Evolutionary conservation across 768 basidiomycete genomes (phyloP).

Genomic region (Tricholoma matsutake): DNA sequence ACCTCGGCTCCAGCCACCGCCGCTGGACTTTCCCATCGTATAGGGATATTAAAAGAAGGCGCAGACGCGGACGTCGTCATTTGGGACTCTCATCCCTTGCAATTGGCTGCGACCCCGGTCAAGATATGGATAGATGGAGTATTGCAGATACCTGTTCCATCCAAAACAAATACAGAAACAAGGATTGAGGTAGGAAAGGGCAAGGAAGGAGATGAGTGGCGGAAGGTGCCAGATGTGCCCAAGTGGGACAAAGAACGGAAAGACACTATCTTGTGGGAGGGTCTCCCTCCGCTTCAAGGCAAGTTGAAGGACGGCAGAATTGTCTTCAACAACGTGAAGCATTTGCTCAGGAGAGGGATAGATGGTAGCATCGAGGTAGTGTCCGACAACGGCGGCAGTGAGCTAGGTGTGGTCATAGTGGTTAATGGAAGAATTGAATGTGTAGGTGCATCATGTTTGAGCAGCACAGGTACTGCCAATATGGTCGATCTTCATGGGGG

Average conservation of each 20-base stretch:
- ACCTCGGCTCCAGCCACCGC: slow-evolving; percentile 65
- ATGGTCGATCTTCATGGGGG: slow-evolving; percentile 69
- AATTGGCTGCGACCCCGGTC: slow-evolving; percentile 68
- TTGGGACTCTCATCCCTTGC: slow-evolving; percentile 75
- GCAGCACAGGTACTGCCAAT: slow-evolving; percentile 17
- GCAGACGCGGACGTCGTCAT: slow-evolving; percentile 69
- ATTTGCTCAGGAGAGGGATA: slow-evolving; percentile 37
- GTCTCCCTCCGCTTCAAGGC: slow-evolving; percentile 61
- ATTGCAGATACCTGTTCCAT: slow-evolving; percentile 55
- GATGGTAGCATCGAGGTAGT: slow-evolving; percentile 32
- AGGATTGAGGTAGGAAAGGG: slow-evolving; percentile 44
- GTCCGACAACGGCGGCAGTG: slow-evolving; percentile 19
- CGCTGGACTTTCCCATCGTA: slow-evolving; percentile 71
- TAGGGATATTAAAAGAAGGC: slow-evolving; percentile 61
- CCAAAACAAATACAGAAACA: slow-evolving; percentile 32
- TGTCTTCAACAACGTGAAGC: slow-evolving; percentile 67
- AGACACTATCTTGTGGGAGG: slow-evolving; percentile 59
- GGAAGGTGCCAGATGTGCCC: slow-evolving; percentile 49
- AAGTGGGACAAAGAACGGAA: slow-evolving; percentile 63
- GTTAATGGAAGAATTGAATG: slow-evolving; percentile 54
- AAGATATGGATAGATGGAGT: slow-evolving; percentile 88
- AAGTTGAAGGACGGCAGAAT: slow-evolving; percentile 32
- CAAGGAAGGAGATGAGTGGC: slow-evolving; percentile 42
- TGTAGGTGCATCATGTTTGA: slow-evolving; percentile 35
- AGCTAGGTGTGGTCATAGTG: slow-evolving; percentile 37